Percentiles rank a stretch among this genome's conserved stretches.
phyloP scores from a whole-genome alignment of 2,329 filamentous ascomycete species.

The Colletotrichum coccodes region DNA sequence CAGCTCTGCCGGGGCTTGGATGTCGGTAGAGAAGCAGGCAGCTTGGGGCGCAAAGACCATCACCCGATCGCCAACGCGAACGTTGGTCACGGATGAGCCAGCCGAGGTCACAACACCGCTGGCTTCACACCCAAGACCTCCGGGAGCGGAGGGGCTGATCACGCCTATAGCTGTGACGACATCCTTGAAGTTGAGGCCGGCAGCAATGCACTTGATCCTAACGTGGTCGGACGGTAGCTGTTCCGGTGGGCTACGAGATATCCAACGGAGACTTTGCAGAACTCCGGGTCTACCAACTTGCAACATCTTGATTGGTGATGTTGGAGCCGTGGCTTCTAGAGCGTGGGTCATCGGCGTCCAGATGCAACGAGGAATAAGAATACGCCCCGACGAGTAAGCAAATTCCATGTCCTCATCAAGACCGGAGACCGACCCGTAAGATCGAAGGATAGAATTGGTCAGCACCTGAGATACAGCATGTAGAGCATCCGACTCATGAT shows the following conservation, averaged over 20 bases:
- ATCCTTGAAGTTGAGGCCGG: slow-evolving; percentile 24
- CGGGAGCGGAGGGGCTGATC: not conserved
- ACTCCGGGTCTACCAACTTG: not conserved
- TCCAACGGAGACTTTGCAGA: not conserved
- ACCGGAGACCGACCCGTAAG: rapidly evolving
- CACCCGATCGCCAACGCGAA: slow-evolving; percentile 41
- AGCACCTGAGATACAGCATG: not conserved
- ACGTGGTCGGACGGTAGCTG: not conserved
- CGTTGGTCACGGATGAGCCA: not conserved
- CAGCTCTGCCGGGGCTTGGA: not conserved
- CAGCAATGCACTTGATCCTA: slow-evolving; percentile 10
- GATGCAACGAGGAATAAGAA: slow-evolving; percentile 1
- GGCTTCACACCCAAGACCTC: not conserved
- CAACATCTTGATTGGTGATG: not conserved
- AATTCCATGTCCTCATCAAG: not conserved
- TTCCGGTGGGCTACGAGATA: not conserved
- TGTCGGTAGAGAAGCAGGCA: not conserved
- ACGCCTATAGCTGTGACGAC: not conserved
- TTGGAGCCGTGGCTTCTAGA: not conserved
- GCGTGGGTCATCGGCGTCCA: not conserved
- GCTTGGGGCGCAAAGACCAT: slow-evolving; percentile 29
- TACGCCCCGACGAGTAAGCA: not conserved
- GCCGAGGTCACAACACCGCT: not conserved
- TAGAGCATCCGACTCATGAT: not conserved
- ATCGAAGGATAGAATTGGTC: rapidly evolving